Base-by-base conservation (phyloP, 805 yeast species). In the Kazachstania africana region DNA sequence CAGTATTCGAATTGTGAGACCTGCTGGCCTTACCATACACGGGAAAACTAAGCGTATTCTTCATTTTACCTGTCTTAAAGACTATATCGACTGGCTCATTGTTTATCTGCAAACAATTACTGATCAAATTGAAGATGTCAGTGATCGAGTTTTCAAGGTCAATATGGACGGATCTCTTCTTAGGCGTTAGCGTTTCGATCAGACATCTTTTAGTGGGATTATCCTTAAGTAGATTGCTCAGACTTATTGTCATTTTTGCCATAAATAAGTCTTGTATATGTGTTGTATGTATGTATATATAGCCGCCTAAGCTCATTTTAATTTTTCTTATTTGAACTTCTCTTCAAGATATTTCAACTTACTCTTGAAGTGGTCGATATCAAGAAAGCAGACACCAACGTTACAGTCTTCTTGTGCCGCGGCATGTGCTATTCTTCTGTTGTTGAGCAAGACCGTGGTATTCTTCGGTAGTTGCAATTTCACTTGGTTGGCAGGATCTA, bases 391-490 rank as follows among this genome's bases (percentile, higher is more conserved):
- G 1, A 88, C 88, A 13, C 24, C 15, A n/a, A 24, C 13, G 13
- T 8, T 8, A 9, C 6, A 6, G 13, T 9, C 6, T n/a, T 23
- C 25, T 9, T n/a, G 6, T 8, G 6, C n/a, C 9, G 10, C 6
- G 6, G 84, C 75, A 49, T 80, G 91, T 27, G 80, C 60, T 0
- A 75, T 59, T 40, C 93, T 62, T 43, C 88, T 63, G 48, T 80
- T 80, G 53, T 77, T 73, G 50, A 80, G 79, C 14, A 81, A 48
- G 6, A 78, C 75, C 45, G 83, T 75, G 3, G 73, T 59, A 16
- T 72, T 72, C 36, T 74, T 78, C 3, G 66, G 65, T 48, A 72
- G 54, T 38, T 70, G 74, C 34, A 72, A 50, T 40, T 65, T 61
- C 39, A 66, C 61, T 42, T 73, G 78, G 46, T 79, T 74, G 10